Evolutionary conservation across 768 basidiomycete genomes (phyloP), one percentile per base, ranked within the genome.

Genomic region (Boletus subcaerulescens): DNA sequence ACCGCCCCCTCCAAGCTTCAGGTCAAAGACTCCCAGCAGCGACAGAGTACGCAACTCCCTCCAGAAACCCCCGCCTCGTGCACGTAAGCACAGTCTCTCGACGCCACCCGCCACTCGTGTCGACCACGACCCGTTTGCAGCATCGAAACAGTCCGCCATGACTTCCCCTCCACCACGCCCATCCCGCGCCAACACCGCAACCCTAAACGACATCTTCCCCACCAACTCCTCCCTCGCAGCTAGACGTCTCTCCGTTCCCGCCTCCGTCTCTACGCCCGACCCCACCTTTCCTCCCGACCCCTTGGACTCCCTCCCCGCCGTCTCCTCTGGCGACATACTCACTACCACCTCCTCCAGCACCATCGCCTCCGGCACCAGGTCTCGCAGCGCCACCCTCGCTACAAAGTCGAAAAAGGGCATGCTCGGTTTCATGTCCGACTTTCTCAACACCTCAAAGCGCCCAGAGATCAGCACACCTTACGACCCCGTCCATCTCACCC

Each of bases 401-500:
- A 65, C 67, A 20, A 80, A 79, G 56, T 71, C 76, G 15, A 80
- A 80, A 69, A 88, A 86, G 73, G 84, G 88, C 58, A 82, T 91
- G 68, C 64, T 80, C 22, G 75, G 73, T 31, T 78, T 80, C 70
- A 79, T 91, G 65, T 80, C 87, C 39, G 85, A 91, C 67, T 85
- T 93, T 62, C 85, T 92, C 71, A 86, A 81, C 67, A 77, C 82
- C 52, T 80, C 81, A 38, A 92, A 90, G 63, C 83, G 88, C 13
- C 85, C 83, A 14, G 93, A 96, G 73, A 98, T 99, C 77, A 93
- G 91, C 69, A 95, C 94, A 0, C 97, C 97, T 0, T 98, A 96
- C 70, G 97, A 99, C 73, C 97, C 97, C 32, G 96, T 98, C 38
- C 96, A 98, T 76, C 88, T 99, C 65, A 98, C 97, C 3, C 97